These are phyloP conservation scores for Hordeum marinum DNA, from an alignment of 176 grass and related monocot species.

Conservation along the genomic window DNA sequence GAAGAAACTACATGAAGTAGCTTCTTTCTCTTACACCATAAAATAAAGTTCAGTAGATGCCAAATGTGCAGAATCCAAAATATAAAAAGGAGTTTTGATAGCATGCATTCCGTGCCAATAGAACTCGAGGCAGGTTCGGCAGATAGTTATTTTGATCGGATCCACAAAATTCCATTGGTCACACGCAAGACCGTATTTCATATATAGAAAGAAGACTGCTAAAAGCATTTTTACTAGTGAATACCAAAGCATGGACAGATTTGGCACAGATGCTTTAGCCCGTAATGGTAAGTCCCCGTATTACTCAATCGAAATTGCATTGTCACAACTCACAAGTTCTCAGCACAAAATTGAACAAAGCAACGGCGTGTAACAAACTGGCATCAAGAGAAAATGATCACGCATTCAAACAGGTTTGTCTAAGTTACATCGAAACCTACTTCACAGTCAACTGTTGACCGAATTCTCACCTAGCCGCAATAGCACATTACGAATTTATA, in stretches of 20 bases:
- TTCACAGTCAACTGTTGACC: not conserved
- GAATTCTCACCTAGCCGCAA: not conserved
- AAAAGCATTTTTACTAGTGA: not conserved
- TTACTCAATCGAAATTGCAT: not conserved
- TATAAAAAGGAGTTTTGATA: not conserved
- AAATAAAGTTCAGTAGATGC: not conserved
- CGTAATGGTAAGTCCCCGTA: not conserved
- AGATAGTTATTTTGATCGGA: not conserved
- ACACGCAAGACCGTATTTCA: not conserved
- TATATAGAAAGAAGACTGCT: not conserved
- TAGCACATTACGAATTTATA: not conserved
- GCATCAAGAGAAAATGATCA: not conserved
- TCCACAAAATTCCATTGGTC: not conserved
- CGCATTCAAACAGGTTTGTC: not conserved
- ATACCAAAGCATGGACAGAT: not conserved
- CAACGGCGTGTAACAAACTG: not conserved
- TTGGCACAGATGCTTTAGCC: not conserved
- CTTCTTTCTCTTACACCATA: not conserved
- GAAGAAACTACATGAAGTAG: not conserved
- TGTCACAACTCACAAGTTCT: not conserved
- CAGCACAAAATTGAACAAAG: not conserved
- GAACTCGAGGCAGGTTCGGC: not conserved
- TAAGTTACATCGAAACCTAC: not conserved
- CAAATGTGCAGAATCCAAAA: not conserved
- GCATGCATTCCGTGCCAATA: not conserved